These are phyloP conservation scores for Xerocomus spinulosus DNA, from an alignment of 768 basidiomycete genomes.

Conservation along the genomic window DNA sequence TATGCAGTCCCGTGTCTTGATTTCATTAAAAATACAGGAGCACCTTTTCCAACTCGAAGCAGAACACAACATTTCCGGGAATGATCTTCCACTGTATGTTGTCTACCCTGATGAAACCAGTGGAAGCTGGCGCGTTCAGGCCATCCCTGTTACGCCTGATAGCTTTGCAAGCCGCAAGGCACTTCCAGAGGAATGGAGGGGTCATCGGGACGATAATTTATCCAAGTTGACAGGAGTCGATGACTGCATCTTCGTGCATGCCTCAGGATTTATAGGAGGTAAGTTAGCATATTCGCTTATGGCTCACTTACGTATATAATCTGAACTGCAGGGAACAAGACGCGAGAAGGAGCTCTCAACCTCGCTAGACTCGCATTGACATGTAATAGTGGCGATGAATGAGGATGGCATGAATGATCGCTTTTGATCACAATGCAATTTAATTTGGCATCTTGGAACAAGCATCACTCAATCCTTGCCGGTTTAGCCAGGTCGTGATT, in stretches of 20 bases:
- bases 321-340: conserved; percentile 66
- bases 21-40: conserved; percentile 46
- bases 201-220: conserved; percentile 79
- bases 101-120: conserved; percentile 82
- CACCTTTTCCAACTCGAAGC: conserved; percentile 87
- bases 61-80: conserved; percentile 41
- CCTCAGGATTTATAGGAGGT: conserved; percentile 97
- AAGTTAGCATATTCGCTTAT: conserved; percentile 19
- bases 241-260: conserved; percentile 90
- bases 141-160: conserved; percentile 75
- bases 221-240: conserved; percentile 69
- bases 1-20: not conserved
- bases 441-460: conserved; percentile 12
- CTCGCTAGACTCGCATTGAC: conserved; percentile 68
- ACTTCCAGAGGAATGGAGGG: conserved; percentile 91
- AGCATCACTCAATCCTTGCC: conserved; percentile 4
- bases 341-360: conserved; percentile 79
- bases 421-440: conserved; percentile 12
- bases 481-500: conserved; percentile 10
- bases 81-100: conserved; percentile 69
- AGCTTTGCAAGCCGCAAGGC: conserved; percentile 91
- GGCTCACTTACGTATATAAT: conserved; percentile 6
- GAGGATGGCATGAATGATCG: conserved; percentile 9
- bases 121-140: conserved; percentile 87
- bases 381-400: conserved; percentile 26